These are phyloP conservation scores for Aspergillus puulaauensis DNA, from an alignment of 2,329 filamentous ascomycete genomes.

Conservation along the genomic window DNA sequence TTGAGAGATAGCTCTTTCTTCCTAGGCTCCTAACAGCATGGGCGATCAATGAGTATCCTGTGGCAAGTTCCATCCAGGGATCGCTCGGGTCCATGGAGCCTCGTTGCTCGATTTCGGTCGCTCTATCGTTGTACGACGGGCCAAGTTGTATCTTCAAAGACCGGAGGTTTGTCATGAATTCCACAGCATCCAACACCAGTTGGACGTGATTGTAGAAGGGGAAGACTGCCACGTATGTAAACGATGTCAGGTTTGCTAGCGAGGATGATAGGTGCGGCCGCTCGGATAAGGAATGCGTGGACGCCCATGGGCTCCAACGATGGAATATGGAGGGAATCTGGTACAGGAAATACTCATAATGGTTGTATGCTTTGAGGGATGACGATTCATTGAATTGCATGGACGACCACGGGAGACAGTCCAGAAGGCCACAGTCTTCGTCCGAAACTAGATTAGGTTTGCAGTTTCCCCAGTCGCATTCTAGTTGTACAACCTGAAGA, in stretches of 20 bases:
- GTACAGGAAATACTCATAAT: constrained; percentile 69
- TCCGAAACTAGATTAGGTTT: constrained; percentile 27
- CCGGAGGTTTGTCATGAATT: constrained; percentile 52
- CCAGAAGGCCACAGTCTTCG: constrained; percentile 48
- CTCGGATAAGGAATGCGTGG: constrained; percentile 12
- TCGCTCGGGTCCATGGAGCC: constrained; percentile 43
- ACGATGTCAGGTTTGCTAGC: constrained; percentile 44
- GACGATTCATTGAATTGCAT: constrained; percentile 73
- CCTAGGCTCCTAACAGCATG: constrained; percentile 32
- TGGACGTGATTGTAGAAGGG: constrained; percentile 64
- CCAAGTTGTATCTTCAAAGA: constrained; percentile 56
- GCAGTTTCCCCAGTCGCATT: constrained; percentile 19
- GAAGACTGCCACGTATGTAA: constrained; percentile 66
- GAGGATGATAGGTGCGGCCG: constrained; percentile 40
- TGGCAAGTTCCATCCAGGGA: constrained; percentile 57
- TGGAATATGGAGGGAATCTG: constrained; percentile 62
- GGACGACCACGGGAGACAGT: constrained; percentile 63
- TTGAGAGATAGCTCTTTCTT: constrained; percentile 16
- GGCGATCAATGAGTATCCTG: constrained; percentile 50
- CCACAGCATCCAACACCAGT: constrained; percentile 44
- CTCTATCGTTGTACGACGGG: constrained; percentile 36
- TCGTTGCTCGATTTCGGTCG: constrained; percentile 40
- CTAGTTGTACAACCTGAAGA: constrained; percentile 59
- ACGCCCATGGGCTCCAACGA: constrained; percentile 41
- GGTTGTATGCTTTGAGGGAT: constrained; percentile 67